Conservation (phyloP, 345 rosid species). For the Psidium guajava region DNA sequence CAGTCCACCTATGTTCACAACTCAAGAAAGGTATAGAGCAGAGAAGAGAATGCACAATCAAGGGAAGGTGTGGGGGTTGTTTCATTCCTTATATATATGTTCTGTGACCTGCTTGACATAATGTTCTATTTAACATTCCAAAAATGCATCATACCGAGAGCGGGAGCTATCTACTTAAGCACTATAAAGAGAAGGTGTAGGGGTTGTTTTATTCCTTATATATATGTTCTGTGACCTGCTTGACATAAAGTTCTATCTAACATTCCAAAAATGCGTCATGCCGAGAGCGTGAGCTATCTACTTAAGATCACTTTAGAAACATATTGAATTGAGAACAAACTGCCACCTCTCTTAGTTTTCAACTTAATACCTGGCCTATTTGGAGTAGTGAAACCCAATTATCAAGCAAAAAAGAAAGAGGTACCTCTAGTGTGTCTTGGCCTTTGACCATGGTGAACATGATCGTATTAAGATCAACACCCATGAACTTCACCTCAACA, state of each 20-base stretch:
- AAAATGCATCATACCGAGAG: too few relatives aligned
- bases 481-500: slow-evolving; percentile 54
- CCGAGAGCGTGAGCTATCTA: not conserved
- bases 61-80: too few relatives aligned
- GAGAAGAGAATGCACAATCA: not conserved
- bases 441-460: slow-evolving; percentile 78
- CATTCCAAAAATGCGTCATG: not conserved
- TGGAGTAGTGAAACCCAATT: not conserved
- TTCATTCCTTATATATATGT: too few relatives aligned
- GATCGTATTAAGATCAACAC: slow-evolving; percentile 58
- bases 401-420: not conserved
- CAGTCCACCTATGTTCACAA: not conserved
- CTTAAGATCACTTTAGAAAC: not conserved
- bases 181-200: not conserved
- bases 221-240: not conserved
- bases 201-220: not conserved
- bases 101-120: too few relatives aligned
- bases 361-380: not conserved
- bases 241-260: not conserved
- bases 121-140: too few relatives aligned
- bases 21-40: not conserved
- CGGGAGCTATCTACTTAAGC: too few relatives aligned
- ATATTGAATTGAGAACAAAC: not conserved
- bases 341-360: not conserved
- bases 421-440: slow-evolving; percentile 48